Conservation (phyloP, 1,284 basidiomycete genomes). For the Pisolithus thermaeus region DNA sequence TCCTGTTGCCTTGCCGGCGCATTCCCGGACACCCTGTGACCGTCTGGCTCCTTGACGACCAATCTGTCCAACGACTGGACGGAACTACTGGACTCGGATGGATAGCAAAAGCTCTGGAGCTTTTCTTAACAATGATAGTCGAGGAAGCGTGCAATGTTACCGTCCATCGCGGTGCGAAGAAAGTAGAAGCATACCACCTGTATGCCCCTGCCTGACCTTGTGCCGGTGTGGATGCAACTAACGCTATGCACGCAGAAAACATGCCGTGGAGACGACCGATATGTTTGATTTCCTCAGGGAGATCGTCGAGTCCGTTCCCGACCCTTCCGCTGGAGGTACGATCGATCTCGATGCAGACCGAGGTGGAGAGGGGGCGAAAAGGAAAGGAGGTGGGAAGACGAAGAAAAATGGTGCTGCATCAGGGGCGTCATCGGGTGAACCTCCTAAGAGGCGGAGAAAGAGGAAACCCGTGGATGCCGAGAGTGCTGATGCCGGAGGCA, state of each 20-base stretch:
- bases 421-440: conserved; percentile 25
- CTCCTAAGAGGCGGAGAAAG: conserved; percentile 32
- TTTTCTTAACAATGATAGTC: conserved; percentile 87
- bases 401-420: conserved; percentile 37
- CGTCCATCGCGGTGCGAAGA: conserved; percentile 74
- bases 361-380: conserved; percentile 43
- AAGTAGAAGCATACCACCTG: conserved; percentile 94
- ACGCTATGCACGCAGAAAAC: conserved; percentile 61
- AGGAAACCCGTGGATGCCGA: conserved; percentile 32
- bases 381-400: conserved; percentile 47
- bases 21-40: not conserved
- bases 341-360: conserved; percentile 60
- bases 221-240: not conserved
- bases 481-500: conserved; percentile 25
- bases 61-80: not conserved
- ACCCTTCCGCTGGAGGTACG: conserved; percentile 79
- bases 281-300: conserved; percentile 96
- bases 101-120: conserved; percentile 91
- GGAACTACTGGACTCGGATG: conserved; percentile 4
- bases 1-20: too few relatives aligned
- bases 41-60: too few relatives aligned
- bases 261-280: conserved; percentile 84
- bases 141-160: conserved; percentile 85
- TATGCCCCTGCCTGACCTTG: conserved; percentile 39
- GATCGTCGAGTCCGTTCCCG: conserved; percentile 85